A percentile compares a stretch with the other conserved stretches of the same genome.
Evolutionary conservation across 176 grass and related monocot species (phyloP).

Genomic region (Oryza brachyantha): DNA sequence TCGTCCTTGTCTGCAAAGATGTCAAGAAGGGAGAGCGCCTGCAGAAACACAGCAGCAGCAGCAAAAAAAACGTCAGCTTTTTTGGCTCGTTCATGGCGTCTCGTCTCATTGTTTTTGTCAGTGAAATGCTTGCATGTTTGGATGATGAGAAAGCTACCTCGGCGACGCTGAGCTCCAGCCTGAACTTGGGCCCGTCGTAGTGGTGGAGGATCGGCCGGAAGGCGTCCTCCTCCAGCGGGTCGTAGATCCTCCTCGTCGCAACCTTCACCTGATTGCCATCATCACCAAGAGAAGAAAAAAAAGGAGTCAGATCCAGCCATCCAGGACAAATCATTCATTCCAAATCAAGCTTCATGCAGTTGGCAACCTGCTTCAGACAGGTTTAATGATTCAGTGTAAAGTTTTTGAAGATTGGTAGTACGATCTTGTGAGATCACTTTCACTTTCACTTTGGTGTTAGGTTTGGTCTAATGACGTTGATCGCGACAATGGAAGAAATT

Average conservation of each 20-base stretch:
- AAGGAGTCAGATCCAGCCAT: background rate
- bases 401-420: background rate
- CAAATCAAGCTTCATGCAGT: background rate
- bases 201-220: slow-evolving; percentile 98
- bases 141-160: slow-evolving; percentile 49
- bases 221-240: slow-evolving; percentile 90
- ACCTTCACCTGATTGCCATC: slow-evolving; percentile 74
- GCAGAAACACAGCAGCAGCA: slow-evolving; percentile 18
- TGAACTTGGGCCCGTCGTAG: slow-evolving; percentile 97
- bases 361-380: background rate
- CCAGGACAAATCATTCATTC: background rate
- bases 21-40: slow-evolving; percentile 80
- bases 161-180: slow-evolving; percentile 79
- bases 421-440: background rate
- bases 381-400: background rate
- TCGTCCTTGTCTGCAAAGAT: slow-evolving; percentile 72
- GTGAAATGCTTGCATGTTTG: background rate
- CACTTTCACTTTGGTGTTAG: background rate
- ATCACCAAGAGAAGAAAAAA: background rate
- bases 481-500: background rate
- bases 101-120: no score
- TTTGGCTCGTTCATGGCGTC: background rate
- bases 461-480: background rate
- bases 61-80: background rate
- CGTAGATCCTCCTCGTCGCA: slow-evolving; percentile 63